A percentile compares a stretch with the other conserved stretches of the same genome.
Evolutionary conservation across 2,329 filamentous ascomycete species (phyloP).

Genomic region (Stemphylium vesicarium): DNA sequence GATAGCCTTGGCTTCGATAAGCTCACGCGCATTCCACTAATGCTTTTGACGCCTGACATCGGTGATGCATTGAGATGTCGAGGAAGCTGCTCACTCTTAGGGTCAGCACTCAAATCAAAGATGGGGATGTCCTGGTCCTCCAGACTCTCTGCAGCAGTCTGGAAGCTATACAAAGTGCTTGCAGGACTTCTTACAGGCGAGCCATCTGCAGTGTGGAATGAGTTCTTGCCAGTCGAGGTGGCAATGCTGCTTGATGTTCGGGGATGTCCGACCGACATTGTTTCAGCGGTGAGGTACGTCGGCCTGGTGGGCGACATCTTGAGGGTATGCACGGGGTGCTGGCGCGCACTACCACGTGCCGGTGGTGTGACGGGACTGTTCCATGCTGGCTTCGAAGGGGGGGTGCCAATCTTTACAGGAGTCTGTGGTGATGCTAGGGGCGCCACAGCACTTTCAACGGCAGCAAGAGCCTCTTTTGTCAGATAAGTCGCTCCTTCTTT

Average conservation of each 20-base stretch:
- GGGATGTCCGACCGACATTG: constrained; percentile 2
- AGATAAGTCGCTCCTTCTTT: constrained; percentile 29
- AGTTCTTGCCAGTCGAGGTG: constrained; percentile 27
- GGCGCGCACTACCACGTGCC: constrained; percentile 14
- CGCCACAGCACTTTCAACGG: constrained; percentile 28
- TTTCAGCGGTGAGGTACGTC: constrained; percentile 1
- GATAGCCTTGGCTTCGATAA: constrained; percentile 25
- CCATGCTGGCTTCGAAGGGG: constrained; percentile 24
- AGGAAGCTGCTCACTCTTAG: constrained; percentile 17
- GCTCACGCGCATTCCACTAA: not conserved
- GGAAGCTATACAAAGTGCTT: constrained; percentile 27
- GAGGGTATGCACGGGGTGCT: constrained; percentile 18
- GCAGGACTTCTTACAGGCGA: constrained; percentile 41
- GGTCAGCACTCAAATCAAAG: constrained; percentile 23
- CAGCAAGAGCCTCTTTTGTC: constrained; percentile 36
- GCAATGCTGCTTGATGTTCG: constrained; percentile 24
- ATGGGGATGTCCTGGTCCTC: constrained; percentile 8
- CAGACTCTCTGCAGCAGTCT: constrained; percentile 21
- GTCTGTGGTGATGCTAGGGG: constrained; percentile 15
- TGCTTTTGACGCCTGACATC: not conserved
- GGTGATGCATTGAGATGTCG: not conserved
- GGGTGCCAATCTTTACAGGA: constrained; percentile 19
- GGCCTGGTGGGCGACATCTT: constrained; percentile 27
- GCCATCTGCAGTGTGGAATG: constrained; percentile 29
- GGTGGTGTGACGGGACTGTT: constrained; percentile 28